Evolutionary conservation across 1,284 basidiomycete species (phyloP).

Genomic region (Marasmius sp.): DNA sequence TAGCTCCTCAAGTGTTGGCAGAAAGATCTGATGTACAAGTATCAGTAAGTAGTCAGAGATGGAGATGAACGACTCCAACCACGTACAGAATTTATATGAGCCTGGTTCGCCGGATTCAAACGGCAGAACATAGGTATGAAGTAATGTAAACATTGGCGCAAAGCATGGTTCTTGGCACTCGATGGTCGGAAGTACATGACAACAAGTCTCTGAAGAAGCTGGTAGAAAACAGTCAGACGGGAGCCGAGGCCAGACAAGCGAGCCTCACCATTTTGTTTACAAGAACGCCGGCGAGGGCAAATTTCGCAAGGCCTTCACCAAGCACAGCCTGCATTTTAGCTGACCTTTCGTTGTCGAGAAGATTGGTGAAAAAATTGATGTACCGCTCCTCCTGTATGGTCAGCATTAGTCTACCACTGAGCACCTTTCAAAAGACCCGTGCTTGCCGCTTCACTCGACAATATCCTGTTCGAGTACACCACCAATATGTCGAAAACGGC

Average conservation of each 20-base stretch:
- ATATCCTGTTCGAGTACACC: constrained; percentile 70
- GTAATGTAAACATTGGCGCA: constrained; percentile 85
- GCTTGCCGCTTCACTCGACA: constrained; percentile 32
- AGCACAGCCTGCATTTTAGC: not conserved
- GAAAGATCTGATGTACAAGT: constrained; percentile 56
- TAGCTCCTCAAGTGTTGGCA: constrained; percentile 61
- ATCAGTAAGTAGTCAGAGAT: not conserved
- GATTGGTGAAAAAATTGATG: not conserved
- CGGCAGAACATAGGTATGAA: constrained; percentile 87
- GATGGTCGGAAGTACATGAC: constrained; percentile 80
- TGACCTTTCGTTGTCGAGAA: not conserved
- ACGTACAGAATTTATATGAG: constrained; percentile 64
- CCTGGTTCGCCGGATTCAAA: constrained; percentile 72
- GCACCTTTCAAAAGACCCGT: not conserved
- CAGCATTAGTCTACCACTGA: constrained; percentile 2
- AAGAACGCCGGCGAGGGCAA: constrained; percentile 42
- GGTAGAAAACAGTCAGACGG: not conserved
- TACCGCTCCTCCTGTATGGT: constrained; percentile 52
- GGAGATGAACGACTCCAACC: not conserved
- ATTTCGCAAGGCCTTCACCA: not conserved
- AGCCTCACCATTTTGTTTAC: constrained; percentile 56
- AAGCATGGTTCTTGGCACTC: constrained; percentile 75
- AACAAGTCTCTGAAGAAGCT: constrained; percentile 74
- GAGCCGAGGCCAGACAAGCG: not conserved
- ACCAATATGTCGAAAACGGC: constrained; percentile 85